Evolutionary conservation across 2,329 filamentous ascomycete genomes (phyloP), one percentile per base, ranked within the genome.

Genomic region (Aspergillus fijiensis): DNA sequence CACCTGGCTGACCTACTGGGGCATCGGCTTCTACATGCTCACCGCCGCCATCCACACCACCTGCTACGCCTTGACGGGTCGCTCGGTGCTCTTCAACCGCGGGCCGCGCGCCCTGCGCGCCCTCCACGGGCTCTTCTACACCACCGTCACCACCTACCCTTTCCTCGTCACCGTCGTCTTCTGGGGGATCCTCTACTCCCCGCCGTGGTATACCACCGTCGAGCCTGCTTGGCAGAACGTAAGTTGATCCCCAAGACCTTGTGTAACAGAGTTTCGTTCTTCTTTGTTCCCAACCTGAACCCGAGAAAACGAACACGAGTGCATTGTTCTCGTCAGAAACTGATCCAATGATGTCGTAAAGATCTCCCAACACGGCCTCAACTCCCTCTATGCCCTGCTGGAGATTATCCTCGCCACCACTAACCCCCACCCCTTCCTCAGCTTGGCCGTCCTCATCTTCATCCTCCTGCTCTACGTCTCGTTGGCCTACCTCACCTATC

Each of bases 1-100:
- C 80, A 96, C 92, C 29, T 81, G 87, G 69, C 80, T 95, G 60
- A 91, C 89, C 10, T 95, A 89, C 81, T 95, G 90, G 90, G 90
- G 90, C 2, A 77, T 94, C 39, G 87, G 85, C 25, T 94, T 93
- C 78, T 96, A 96, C 81, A 88, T 89, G 72, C 80, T 87, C 59
- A 79, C 88, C 69, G 82, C 89, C 1, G 81, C 88, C 19, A 63
- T 85, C 19, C 91, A 96, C 79, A 92, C 89, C 5, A 77, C 85
- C 55, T 82, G 81, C 51, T 95, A 94, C 77, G 83, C 84, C 12
- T 75, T 78, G 48, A 77, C 77, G 29, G 82, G 84, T 49, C 71
- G 73, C 3, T 78, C 86, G 0, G 76, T 79, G 42, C 80, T 89
- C 5, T 82, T 89, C 65, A 80, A 85, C 68, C 76, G 77, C 33